Conservation (phyloP, 2,329 filamentous ascomycete species). For the Colletotrichum cereale region DNA sequence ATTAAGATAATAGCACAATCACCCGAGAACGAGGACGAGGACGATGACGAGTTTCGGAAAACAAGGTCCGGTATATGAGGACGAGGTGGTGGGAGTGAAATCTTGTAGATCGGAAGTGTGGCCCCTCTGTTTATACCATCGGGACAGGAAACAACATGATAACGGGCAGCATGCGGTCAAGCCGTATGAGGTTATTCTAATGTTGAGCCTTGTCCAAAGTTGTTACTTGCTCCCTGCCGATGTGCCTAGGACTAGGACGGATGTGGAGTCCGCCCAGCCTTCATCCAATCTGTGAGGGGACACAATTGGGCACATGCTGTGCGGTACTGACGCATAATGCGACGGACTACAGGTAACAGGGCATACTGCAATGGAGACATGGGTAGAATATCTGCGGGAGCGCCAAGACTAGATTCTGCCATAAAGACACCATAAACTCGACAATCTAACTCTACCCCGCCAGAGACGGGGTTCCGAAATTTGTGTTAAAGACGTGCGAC, state of each 20-base stretch:
- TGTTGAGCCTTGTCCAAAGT: constrained; percentile 34
- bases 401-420: constrained; percentile 34
- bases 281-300: constrained; percentile 24
- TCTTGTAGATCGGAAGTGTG: constrained; percentile 17
- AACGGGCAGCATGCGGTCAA: neutral
- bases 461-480: constrained; percentile 8
- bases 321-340: constrained; percentile 11
- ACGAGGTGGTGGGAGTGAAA: constrained; percentile 32
- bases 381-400: constrained; percentile 14
- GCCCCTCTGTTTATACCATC: constrained; percentile 31
- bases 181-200: constrained; percentile 17
- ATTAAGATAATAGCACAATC: neutral
- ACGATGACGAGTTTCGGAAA: constrained; percentile 28
- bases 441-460: constrained; percentile 1
- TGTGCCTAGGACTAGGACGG: constrained; percentile 22
- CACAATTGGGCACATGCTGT: constrained; percentile 12
- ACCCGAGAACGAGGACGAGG: constrained; percentile 37
- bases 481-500: neutral
- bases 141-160: neutral
- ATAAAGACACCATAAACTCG: constrained; percentile 14
- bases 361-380: constrained; percentile 10
- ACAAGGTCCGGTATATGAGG: constrained; percentile 31
- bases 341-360: neutral
- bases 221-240: constrained; percentile 9
- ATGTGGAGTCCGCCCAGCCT: constrained; percentile 22